Evolutionary conservation across 2,329 filamentous ascomycete genomes (phyloP).

Genomic region (Diaporthe australafricana): DNA sequence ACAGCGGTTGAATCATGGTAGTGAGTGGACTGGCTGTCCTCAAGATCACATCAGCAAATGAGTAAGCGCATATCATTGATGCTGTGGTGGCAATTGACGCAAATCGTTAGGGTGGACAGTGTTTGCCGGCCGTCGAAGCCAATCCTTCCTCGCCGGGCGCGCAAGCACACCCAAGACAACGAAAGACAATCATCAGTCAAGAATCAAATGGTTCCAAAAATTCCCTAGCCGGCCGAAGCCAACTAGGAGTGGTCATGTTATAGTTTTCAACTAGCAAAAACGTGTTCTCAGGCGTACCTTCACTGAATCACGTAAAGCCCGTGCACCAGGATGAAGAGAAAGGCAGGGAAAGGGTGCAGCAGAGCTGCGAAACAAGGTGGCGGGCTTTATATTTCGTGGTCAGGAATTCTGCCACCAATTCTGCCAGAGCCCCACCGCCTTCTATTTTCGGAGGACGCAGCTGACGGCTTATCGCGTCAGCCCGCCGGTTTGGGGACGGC

Average conservation of each 20-base stretch:
- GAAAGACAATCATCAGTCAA: slow-evolving; percentile 58
- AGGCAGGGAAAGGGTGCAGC: slow-evolving; percentile 50
- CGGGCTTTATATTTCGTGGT: slow-evolving; percentile 32
- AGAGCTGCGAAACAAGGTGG: slow-evolving; percentile 31
- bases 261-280: slow-evolving; percentile 96
- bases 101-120: no score
- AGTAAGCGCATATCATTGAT: no score
- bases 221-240: slow-evolving; percentile 80
- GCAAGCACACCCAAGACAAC: slow-evolving; percentile 57
- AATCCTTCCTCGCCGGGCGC: slow-evolving; percentile 63
- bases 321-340: slow-evolving; percentile 72
- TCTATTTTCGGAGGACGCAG: not conserved
- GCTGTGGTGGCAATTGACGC: no score
- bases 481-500: not conserved
- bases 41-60: no score
- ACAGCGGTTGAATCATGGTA: not conserved
- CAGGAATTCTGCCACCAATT: not conserved
- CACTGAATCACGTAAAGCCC: slow-evolving; percentile 87
- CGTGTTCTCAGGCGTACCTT: slow-evolving; percentile 88
- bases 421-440: not conserved
- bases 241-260: slow-evolving; percentile 79
- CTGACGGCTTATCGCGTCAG: not conserved
- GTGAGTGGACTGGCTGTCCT: not conserved
- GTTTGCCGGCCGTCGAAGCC: not conserved
- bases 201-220: slow-evolving; percentile 73